Percentiles rank a stretch among this genome's conserved stretches.
Conservation (phyloP, 768 basidiomycete species). For the Tulasnella sp. region DNA sequence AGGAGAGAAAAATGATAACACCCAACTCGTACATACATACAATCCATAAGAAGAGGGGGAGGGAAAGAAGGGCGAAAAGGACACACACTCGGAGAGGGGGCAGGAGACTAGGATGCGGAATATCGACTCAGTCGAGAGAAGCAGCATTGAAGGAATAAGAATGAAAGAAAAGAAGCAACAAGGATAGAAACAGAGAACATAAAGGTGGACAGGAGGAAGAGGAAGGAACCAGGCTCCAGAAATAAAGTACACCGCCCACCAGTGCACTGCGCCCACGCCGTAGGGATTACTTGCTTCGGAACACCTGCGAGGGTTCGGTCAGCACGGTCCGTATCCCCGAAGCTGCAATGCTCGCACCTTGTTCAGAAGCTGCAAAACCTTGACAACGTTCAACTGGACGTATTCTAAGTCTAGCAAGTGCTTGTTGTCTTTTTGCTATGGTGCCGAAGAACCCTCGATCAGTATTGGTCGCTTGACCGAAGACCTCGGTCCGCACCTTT, state of each 20-base stretch:
- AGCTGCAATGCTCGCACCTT: too few relatives aligned
- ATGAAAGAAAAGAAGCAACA: neutral
- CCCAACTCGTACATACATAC: neutral
- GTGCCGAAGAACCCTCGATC: neutral
- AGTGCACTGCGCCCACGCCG: neutral
- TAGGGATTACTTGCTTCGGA: slow-evolving; percentile 26
- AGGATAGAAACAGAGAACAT: neutral
- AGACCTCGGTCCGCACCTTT: slow-evolving; percentile 59
- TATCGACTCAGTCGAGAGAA: slow-evolving; percentile 8
- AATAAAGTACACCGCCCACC: neutral
- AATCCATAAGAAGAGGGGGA: neutral
- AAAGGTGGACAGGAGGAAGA: neutral
- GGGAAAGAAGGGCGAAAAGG: neutral
- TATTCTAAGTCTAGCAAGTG: slow-evolving; percentile 95
- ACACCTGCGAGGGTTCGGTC: slow-evolving; percentile 6
- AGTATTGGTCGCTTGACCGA: neutral
- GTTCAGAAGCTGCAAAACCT: slow-evolving; percentile 86
- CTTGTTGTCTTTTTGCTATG: slow-evolving; percentile 98
- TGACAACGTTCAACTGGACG: slow-evolving; percentile 93
- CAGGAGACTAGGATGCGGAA: neutral
- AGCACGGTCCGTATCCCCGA: too few relatives aligned
- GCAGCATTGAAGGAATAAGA: slow-evolving; percentile 1
- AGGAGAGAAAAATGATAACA: neutral
- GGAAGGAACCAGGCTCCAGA: neutral
- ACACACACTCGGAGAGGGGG: neutral